Percentiles rank a stretch among this genome's conserved stretches.
phyloP scores from a whole-genome alignment of 2,329 filamentous ascomycete species.

The Cordyceps javanica region DNA sequence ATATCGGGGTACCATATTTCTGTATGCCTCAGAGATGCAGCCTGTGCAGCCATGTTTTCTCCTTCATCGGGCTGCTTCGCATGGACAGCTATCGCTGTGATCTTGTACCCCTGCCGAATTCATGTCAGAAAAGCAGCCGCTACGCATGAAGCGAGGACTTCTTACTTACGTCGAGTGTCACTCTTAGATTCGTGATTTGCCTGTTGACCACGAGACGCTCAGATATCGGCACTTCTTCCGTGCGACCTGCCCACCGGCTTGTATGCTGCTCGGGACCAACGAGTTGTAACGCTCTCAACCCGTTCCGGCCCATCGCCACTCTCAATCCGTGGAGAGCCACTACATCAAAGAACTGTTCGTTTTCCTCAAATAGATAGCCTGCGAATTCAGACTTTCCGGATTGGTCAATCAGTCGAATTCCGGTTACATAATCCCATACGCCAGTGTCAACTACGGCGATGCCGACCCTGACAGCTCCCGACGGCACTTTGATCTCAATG shows the following conservation, averaged over 20 bases:
- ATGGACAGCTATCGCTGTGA: neutral
- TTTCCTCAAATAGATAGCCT: neutral
- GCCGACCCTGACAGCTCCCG: neutral
- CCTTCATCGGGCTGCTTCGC: neutral
- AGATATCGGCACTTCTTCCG: neutral
- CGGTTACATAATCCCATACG: neutral
- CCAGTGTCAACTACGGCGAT: neutral
- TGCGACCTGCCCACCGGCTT: neutral
- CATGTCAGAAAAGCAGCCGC: neutral
- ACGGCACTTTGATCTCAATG: neutral
- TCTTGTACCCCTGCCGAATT: neutral
- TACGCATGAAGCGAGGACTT: neutral
- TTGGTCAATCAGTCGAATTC: neutral
- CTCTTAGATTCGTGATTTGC: neutral
- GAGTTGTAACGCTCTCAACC: neutral
- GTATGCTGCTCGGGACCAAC: neutral
- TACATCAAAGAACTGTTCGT: neutral
- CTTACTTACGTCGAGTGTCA: neutral
- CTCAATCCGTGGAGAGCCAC: neutral
- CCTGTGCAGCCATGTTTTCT: no score
- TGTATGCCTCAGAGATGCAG: neutral
- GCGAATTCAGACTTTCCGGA: neutral
- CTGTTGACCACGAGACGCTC: neutral
- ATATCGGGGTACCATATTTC: neutral
- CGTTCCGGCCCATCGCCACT: conserved; percentile 21